Conservation (phyloP, 306 rosid species). For the Mucuna pruriens region DNA sequence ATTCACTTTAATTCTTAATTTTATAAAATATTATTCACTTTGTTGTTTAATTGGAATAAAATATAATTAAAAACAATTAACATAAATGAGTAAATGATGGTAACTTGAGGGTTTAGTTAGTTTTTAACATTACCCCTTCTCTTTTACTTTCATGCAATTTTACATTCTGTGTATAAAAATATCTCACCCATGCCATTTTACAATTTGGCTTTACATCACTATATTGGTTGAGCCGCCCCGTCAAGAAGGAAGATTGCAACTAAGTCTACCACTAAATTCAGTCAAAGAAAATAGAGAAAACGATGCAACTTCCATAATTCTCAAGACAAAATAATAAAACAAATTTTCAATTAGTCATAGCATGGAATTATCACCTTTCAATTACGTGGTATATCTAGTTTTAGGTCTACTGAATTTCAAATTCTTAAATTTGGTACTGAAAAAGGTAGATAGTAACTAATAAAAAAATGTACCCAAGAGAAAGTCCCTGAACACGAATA, state of each 20-base stretch:
- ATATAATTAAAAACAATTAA: neutral
- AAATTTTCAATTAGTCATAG: neutral
- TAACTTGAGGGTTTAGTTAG: neutral
- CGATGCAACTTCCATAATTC: neutral
- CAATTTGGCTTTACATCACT: neutral
- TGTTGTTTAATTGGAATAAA: neutral
- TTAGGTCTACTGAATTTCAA: neutral
- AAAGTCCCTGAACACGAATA: neutral
- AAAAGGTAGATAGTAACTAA: too few species aligned
- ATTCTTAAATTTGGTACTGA: too few species aligned
- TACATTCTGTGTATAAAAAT: neutral
- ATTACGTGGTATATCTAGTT: too few species aligned
- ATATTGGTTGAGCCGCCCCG: neutral
- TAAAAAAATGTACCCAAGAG: neutral
- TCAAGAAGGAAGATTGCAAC: neutral
- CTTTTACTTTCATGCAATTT: neutral
- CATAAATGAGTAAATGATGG: neutral
- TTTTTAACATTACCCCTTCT: neutral
- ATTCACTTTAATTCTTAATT: neutral
- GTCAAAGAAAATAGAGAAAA: neutral
- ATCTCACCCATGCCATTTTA: neutral
- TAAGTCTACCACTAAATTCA: neutral
- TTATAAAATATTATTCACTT: neutral
- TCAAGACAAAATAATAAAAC: neutral
- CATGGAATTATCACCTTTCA: neutral